Percentiles rank a stretch among this genome's conserved stretches.
Conservation (phyloP, 805 yeast species). For the Cyberlindnera euphorbiiphila region DNA sequence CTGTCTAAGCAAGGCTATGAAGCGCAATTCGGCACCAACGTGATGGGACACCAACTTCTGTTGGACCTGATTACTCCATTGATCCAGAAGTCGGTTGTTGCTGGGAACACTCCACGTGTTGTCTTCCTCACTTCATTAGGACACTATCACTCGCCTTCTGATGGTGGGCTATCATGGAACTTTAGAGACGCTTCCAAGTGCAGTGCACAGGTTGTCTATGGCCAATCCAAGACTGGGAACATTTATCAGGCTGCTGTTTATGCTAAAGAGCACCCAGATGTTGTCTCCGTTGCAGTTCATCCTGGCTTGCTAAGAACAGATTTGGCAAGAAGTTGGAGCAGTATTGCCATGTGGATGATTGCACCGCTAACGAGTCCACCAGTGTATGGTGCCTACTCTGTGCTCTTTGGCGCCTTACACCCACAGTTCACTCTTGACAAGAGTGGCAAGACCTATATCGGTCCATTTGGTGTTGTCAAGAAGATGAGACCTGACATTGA, state of each 20-base stretch:
- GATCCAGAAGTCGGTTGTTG: constrained; percentile 32
- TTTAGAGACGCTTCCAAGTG: constrained; percentile 18
- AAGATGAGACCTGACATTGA: constrained; percentile 34
- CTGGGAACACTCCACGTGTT: constrained; percentile 33
- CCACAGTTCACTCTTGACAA: constrained; percentile 33
- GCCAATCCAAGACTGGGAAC: constrained; percentile 41
- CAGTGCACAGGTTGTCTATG: constrained; percentile 22
- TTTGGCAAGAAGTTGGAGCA: constrained; percentile 27
- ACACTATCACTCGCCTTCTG: constrained; percentile 29
- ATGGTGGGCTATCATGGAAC: constrained; percentile 34
- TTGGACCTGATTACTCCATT: constrained; percentile 37
- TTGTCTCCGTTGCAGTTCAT: constrained; percentile 32
- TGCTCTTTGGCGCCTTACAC: constrained; percentile 37
- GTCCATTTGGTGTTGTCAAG: constrained; percentile 42
- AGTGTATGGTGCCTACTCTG: constrained; percentile 40
- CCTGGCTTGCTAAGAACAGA: constrained; percentile 39
- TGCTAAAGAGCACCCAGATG: constrained; percentile 30
- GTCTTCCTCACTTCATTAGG: constrained; percentile 43
- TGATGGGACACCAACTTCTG: constrained; percentile 40
- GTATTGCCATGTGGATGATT: constrained; percentile 21
- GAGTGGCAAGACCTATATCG: constrained; percentile 32
- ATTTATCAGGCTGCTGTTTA: constrained; percentile 35
- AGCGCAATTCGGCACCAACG: constrained; percentile 42
- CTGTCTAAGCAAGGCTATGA: constrained; percentile 42
- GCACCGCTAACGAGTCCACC: constrained; percentile 1